Percentiles rank a stretch among this genome's conserved stretches.
phyloP scores from a whole-genome alignment of 139 green algal species.

The Tetraselmis striata region DNA sequence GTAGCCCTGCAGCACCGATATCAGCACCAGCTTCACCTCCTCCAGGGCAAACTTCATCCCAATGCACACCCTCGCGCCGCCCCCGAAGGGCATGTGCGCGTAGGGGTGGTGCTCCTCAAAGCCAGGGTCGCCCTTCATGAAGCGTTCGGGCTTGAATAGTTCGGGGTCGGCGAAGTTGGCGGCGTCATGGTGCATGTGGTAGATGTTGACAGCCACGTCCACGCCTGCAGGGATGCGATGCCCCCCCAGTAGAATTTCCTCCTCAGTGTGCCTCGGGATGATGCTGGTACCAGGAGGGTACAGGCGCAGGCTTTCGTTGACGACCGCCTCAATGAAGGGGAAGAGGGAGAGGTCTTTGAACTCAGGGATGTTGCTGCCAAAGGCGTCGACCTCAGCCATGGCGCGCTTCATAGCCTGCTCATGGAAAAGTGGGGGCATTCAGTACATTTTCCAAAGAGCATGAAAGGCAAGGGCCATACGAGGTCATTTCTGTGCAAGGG shows the following conservation, averaged over 20 bases:
- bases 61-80: slow-evolving; percentile 47
- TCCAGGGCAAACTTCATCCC: slow-evolving; percentile 48
- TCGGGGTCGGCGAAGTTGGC: slow-evolving; percentile 35
- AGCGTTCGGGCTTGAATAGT: slow-evolving; percentile 43
- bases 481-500: too few species aligned
- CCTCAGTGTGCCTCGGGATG: slow-evolving; percentile 7
- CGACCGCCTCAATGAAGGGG: slow-evolving; percentile 30
- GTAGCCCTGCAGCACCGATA: slow-evolving; percentile 34
- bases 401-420: slow-evolving; percentile 19
- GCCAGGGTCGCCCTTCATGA: slow-evolving; percentile 22
- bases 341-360: slow-evolving; percentile 31
- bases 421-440: too few species aligned
- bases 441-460: too few species aligned
- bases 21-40: slow-evolving; percentile 39
- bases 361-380: slow-evolving; percentile 12
- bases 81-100: slow-evolving; percentile 45
- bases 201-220: slow-evolving; percentile 37
- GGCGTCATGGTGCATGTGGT: slow-evolving; percentile 32
- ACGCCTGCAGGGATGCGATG: slow-evolving; percentile 29
- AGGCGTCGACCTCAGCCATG: slow-evolving; percentile 32
- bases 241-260: slow-evolving; percentile 20
- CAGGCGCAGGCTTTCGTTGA: slow-evolving; percentile 46
- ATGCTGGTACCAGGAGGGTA: slow-evolving; percentile 38
- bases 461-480: too few species aligned
- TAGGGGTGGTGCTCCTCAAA: slow-evolving; percentile 12